Evolutionary conservation across 257 asterid genomes (phyloP).

Genomic region (Scutellaria galericulata): DNA sequence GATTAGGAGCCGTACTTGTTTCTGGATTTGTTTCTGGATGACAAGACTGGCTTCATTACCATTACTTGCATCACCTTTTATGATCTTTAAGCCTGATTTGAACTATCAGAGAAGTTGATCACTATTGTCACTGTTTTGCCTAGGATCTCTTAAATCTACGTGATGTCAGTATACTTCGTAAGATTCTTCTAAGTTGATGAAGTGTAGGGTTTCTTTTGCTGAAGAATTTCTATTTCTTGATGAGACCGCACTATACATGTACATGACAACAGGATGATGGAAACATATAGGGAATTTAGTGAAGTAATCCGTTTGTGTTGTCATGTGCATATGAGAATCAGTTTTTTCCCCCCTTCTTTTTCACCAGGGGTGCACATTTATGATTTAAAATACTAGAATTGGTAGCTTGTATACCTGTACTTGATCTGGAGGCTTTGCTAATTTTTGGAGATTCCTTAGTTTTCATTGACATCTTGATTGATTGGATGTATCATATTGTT

Average conservation of each 20-base stretch:
- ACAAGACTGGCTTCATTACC: constrained; percentile 20
- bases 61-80: constrained; percentile 7
- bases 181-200: constrained; percentile 12
- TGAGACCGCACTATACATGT: background rate
- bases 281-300: background rate
- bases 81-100: constrained; percentile 9
- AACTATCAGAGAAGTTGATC: constrained; percentile 16
- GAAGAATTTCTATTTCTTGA: constrained; percentile 6
- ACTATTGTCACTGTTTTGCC: background rate
- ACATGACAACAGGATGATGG: background rate
- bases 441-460: constrained; percentile 1
- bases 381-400: constrained; percentile 3
- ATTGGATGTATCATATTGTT: constrained; percentile 18
- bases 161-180: constrained; percentile 4
- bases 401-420: constrained; percentile 26
- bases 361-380: background rate
- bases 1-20: constrained; percentile 22
- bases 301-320: constrained; percentile 11
- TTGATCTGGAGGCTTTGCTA: constrained; percentile 16
- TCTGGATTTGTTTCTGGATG: constrained; percentile 25
- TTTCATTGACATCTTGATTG: constrained; percentile 13
- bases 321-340: constrained; percentile 20
- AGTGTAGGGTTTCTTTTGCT: constrained; percentile 24
- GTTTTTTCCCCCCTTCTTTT: background rate
- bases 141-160: background rate